phyloP scores from a whole-genome alignment of 164 flowering plant genomes.

The Akebia trifoliata region DNA sequence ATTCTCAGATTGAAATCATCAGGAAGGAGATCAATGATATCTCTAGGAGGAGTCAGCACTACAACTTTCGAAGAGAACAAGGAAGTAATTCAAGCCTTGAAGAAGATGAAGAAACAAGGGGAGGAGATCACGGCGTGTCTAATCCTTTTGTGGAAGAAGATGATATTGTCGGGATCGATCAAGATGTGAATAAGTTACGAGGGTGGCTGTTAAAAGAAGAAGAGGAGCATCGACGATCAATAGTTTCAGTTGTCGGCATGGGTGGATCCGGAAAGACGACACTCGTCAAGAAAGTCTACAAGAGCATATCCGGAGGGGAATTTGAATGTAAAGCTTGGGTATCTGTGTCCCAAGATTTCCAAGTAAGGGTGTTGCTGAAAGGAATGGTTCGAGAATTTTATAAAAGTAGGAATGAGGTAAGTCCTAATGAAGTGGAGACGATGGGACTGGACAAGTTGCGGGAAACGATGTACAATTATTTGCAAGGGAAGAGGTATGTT shows the following conservation, averaged over 20 bases:
- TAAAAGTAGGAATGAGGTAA: conserved; percentile 10
- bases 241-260: too few species aligned
- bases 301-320: too few species aligned
- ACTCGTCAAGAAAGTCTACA: too few species aligned
- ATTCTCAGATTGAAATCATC: background rate
- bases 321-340: too few species aligned
- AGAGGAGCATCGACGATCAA: background rate
- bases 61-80: background rate
- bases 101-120: background rate
- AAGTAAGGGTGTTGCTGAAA: background rate
- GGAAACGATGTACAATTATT: too few species aligned
- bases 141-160: background rate
- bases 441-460: conserved; percentile 7
- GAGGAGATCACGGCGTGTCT: too few species aligned
- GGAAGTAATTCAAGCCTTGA: background rate
- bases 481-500: too few species aligned
- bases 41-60: background rate
- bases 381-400: conserved; percentile 8
- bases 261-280: too few species aligned
- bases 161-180: background rate
- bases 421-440: conserved; percentile 9
- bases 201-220: background rate
- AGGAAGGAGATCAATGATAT: background rate
- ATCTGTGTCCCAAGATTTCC: too few species aligned
- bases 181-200: too few species aligned